Evolutionary conservation across 495 filamentous ascomycete genomes (phyloP), one percentile per base, ranked within the genome.

Genomic region (Hypoxylon fragiforme): DNA sequence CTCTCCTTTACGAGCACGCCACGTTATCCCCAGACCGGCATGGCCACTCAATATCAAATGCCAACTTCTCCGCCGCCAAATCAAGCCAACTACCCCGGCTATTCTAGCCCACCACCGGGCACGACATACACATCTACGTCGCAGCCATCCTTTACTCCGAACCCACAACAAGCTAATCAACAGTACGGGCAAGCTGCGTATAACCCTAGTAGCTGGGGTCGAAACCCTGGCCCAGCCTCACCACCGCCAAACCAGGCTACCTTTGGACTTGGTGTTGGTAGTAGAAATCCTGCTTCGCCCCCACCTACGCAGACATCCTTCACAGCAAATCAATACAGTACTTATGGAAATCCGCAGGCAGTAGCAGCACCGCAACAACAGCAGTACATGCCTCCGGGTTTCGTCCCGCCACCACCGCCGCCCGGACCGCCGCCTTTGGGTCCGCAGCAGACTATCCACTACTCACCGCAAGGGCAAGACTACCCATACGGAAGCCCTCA

Each of bases 371-470:
- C 57, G 16, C 68, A 66, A 26, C 67, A 74, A 28, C 80, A 66
- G 24, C 67, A 74, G 31, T 81, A 77, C 40, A 77, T 92, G 57
- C 90, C 90, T 24, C 82, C 83, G 13, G 91, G 91, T 13, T 97
- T 95, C 67, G 82, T 96, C 30, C 92, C 92, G 1, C 92, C 92
- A 1, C 92, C 92, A 7, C 92, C 92, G 14, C 92, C 92, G 0
- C 89, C 87, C 2, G 88, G 86, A 9, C 90, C 89, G 7, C 87
- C 89, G 28, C 87, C 89, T 31, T 73, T 84, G 34, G 85, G 86
- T 0, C 85, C 81, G 13, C 90, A 91, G 58, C 84, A 85, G 41
- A 84, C 77, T 9, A 77, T 81, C 15, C 80, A 78, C 44, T 75
- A 75, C 34, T 77, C 81, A 14, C 77, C 81, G 60, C 69, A 74